Evolutionary conservation across 805 yeast genomes (phyloP), one percentile per base, ranked within the genome.

Genomic region (Metschnikowia colocasiae): DNA sequence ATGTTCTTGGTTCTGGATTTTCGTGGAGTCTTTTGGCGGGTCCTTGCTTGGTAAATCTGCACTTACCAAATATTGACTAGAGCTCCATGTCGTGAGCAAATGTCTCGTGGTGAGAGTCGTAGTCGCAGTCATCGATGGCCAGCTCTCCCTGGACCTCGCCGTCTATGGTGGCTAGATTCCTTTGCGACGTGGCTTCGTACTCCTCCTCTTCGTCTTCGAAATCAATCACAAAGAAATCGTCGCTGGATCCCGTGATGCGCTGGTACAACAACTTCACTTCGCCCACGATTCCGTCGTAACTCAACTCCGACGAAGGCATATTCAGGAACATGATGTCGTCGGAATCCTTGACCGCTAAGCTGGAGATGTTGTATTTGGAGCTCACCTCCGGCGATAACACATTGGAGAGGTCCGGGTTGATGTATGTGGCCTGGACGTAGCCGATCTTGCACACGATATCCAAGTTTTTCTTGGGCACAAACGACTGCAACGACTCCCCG

Each of bases 181-280:
- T 25, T 26, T 30, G 43, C 12, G 43, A 15, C 4, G 36, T 12
- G n/a, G 35, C 40, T 16, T 31, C 40, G 40, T 60, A 58, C 4
- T 72, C 75, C 30, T 82, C 91, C 37, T 87, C 96, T 18, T 90
- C 97, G 63, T 92, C 98, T 66, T 92, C 97, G 61, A 92, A 92
- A 66, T 92, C 98, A 35, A 92, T 87, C 64, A 89, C 96, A 62
- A 92, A 92, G 69, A 94, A 94, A 67, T 92, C 98, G 58, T 92
- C 97, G 62, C 87, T 94, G 1, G 95, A 80, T 8, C 98, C 98
- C 9, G 94, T 95, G 52, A 92, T 83, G 47, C 77, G 74, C 51
- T 80, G 82, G 63, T 88, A 92, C 35, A 92, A 63, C 18, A 79
- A 69, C 61, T 82, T 85, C 6, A 91, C 89, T 51, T 89, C 94